A percentile compares a stretch with the other conserved stretches of the same genome.
These are phyloP conservation scores for Zymoseptoria brevis DNA, from an alignment of 2,329 filamentous ascomycete species.

Conservation along the genomic window DNA sequence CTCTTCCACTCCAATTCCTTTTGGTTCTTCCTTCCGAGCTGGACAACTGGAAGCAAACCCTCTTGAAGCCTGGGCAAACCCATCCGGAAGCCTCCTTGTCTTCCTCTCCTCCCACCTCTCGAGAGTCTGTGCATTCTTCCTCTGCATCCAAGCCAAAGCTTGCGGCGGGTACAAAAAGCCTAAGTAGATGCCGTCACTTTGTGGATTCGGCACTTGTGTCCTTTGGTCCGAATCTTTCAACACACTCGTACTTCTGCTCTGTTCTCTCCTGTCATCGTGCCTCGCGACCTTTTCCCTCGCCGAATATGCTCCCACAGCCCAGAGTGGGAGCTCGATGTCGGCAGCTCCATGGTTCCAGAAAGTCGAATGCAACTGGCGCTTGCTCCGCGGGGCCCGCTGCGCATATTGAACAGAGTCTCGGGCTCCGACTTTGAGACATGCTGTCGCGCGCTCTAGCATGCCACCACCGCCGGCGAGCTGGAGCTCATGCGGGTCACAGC, in stretches of 20 bases:
- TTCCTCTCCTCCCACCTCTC: constrained; percentile 25
- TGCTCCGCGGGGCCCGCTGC: constrained; percentile 32
- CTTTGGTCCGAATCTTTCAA: background rate
- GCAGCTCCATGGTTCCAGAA: constrained; percentile 51
- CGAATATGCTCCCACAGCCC: background rate
- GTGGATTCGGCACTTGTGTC: background rate
- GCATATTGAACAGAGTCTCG: constrained; percentile 42
- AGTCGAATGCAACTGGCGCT: constrained; percentile 45
- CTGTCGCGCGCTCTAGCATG: constrained; percentile 53
- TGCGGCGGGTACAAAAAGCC: constrained; percentile 44
- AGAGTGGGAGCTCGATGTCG: constrained; percentile 36
- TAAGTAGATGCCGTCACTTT: constrained; percentile 26
- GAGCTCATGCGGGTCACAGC: background rate
- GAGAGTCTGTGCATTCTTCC: constrained; percentile 10
- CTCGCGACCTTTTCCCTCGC: background rate
- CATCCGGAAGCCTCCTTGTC: constrained; percentile 17
- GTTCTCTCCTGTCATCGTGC: background rate
- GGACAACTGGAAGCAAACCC: constrained; percentile 20
- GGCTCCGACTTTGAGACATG: constrained; percentile 52
- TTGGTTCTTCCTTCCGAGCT: background rate
- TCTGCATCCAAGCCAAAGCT: constrained; percentile 33
- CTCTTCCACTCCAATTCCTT: background rate
- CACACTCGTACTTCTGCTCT: background rate
- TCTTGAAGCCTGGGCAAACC: constrained; percentile 21
- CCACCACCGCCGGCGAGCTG: constrained; percentile 22